A percentile compares a stretch with the other conserved stretches of the same genome.
Evolutionary conservation across 2,329 filamentous ascomycete species (phyloP).

Genomic region (Trichophyton schoenleinii): DNA sequence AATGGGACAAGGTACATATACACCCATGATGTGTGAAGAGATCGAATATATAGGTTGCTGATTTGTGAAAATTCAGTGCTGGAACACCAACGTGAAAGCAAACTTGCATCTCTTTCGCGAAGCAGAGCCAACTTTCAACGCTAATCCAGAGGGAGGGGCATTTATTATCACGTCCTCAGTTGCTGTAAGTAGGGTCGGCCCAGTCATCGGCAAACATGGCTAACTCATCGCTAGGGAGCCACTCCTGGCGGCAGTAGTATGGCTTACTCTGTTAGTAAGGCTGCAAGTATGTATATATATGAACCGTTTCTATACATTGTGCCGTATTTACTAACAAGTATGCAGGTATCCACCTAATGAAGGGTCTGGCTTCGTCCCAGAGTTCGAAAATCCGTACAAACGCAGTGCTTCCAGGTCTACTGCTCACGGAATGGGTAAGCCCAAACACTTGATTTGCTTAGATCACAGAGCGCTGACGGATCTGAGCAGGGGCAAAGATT

Average conservation of each 20-base stretch:
- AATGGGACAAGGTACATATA: constrained; percentile 47
- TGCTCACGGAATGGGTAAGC: constrained; percentile 55
- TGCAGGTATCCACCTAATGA: constrained; percentile 50
- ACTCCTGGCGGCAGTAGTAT: constrained; percentile 44
- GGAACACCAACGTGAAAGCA: constrained; percentile 49
- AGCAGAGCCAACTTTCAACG: constrained; percentile 46
- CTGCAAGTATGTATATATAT: constrained; percentile 42
- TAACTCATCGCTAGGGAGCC: constrained; percentile 36
- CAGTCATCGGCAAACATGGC: not conserved
- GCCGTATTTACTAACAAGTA: constrained; percentile 5
- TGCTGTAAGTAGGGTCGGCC: constrained; percentile 33
- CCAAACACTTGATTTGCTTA: not conserved
- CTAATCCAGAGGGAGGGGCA: constrained; percentile 50
- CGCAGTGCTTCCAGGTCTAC: constrained; percentile 50
- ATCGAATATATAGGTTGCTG: not conserved
- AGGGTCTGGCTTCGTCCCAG: constrained; percentile 50
- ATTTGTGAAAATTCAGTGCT: constrained; percentile 37
- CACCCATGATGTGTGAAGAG: not conserved
- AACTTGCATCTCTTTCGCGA: constrained; percentile 43
- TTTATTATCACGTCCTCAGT: constrained; percentile 53
- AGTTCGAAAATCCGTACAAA: constrained; percentile 53
- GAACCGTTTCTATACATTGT: not conserved
- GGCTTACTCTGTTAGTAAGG: constrained; percentile 68
- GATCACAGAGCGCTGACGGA: not conserved
- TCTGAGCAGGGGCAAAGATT: constrained; percentile 42